Conservation (phyloP, 345 rosid species). For the Camelina laxa region DNA sequence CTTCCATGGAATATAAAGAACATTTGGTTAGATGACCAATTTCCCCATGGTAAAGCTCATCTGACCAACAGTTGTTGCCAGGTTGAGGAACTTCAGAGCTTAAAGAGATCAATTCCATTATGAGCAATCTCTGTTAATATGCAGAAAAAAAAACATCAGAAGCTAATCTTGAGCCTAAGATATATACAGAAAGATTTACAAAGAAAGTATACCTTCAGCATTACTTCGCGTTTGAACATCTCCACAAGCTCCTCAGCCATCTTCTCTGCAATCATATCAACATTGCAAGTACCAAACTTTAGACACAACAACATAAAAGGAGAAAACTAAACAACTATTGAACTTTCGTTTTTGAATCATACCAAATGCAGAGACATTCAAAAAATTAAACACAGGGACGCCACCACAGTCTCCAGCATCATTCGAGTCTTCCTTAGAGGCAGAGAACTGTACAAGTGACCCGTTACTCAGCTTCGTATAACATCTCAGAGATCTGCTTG, state of each 20-base stretch:
- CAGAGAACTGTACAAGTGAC: conserved; percentile 69
- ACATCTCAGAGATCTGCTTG: conserved; percentile 69
- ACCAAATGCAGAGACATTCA: conserved; percentile 68
- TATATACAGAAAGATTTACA: not conserved
- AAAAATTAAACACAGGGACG: conserved; percentile 67
- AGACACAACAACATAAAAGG: conserved; percentile 12
- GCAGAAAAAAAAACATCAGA: conserved; percentile 15
- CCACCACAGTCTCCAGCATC: conserved; percentile 85
- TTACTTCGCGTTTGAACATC: conserved; percentile 75
- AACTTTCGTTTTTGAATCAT: conserved; percentile 23
- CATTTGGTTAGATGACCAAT: conserved; percentile 59
- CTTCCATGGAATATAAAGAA: conserved; percentile 56
- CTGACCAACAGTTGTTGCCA: conserved; percentile 54
- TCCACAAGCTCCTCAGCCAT: conserved; percentile 76
- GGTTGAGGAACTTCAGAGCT: conserved; percentile 55
- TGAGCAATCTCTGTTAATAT: conserved; percentile 60
- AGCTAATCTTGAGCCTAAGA: not conserved
- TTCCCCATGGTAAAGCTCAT: conserved; percentile 82
- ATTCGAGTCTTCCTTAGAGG: conserved; percentile 49
- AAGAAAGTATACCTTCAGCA: conserved; percentile 60
- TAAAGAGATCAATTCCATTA: conserved; percentile 55
- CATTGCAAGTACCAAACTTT: conserved; percentile 19
- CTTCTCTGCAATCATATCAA: conserved; percentile 55
- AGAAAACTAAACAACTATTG: not conserved
- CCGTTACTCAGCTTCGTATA: conserved; percentile 55